phyloP scores from a whole-genome alignment of 2,329 filamentous ascomycete species.

The Bipolaris oryzae region DNA sequence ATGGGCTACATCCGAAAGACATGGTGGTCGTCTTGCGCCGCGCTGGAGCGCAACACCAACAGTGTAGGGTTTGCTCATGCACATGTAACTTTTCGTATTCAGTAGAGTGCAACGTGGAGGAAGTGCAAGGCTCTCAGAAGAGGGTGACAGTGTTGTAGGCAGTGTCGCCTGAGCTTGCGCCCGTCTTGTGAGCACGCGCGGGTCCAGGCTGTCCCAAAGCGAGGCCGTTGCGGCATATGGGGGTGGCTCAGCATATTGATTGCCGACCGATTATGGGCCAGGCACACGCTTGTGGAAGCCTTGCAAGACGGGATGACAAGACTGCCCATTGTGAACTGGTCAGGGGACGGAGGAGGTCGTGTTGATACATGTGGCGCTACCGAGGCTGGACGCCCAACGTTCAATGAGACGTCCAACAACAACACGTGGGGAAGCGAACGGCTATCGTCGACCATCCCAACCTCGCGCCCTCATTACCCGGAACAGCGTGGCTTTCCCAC shows the following conservation, averaged over 20 bases:
- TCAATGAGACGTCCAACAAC: slow-evolving; percentile 28
- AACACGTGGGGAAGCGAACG: slow-evolving; percentile 33
- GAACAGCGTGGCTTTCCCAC: slow-evolving; percentile 1
- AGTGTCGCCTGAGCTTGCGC: slow-evolving; percentile 16
- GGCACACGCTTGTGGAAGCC: slow-evolving; percentile 15
- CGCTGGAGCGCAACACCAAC: slow-evolving; percentile 36
- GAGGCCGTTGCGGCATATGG: slow-evolving; percentile 15
- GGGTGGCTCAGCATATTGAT: slow-evolving; percentile 25
- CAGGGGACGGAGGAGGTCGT: slow-evolving; percentile 11
- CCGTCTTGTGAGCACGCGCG: slow-evolving; percentile 3
- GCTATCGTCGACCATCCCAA: slow-evolving; percentile 14
- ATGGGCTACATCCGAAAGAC: slow-evolving; percentile 42
- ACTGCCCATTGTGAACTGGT: slow-evolving; percentile 7
- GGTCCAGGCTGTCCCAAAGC: slow-evolving; percentile 19
- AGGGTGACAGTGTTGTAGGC: slow-evolving; percentile 14
- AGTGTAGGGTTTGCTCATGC: slow-evolving; percentile 29
- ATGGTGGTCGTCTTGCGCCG: slow-evolving; percentile 30
- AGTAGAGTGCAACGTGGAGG: slow-evolving; percentile 22
- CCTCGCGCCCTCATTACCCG: not conserved
- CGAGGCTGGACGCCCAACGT: slow-evolving; percentile 8
- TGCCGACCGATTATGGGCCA: slow-evolving; percentile 10
- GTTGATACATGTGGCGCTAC: slow-evolving; percentile 21
- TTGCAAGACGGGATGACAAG: slow-evolving; percentile 12
- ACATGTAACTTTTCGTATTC: slow-evolving; percentile 11
- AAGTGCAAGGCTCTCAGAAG: slow-evolving; percentile 20